Conservation (phyloP, 345 rosid genomes). For the Chamaenerion angustifolium region DNA sequence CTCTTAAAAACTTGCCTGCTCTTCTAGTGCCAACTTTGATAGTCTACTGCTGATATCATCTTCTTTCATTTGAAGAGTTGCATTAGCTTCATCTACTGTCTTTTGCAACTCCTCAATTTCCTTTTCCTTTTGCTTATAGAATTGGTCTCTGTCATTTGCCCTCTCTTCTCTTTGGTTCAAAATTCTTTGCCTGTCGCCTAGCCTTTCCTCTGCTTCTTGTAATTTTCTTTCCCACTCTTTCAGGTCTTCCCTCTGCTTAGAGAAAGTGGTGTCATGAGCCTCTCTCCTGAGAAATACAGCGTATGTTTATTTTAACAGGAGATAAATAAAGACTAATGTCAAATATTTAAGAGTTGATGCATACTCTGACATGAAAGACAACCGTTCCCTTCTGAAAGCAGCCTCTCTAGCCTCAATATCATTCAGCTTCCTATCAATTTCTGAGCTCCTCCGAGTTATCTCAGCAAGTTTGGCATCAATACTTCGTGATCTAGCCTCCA, state of each 20-base stretch:
- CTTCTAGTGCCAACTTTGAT: constrained; percentile 36
- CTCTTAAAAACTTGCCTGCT: constrained; percentile 36
- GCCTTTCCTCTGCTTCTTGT: constrained; percentile 83
- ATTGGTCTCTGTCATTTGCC: constrained; percentile 63
- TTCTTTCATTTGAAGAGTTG: constrained; percentile 47
- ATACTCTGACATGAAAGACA: constrained; percentile 71
- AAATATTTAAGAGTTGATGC: constrained; percentile 10
- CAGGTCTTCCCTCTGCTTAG: constrained; percentile 89
- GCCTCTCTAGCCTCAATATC: constrained; percentile 70
- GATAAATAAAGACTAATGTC: background rate
- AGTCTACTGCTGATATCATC: constrained; percentile 55
- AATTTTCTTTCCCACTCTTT: constrained; percentile 84
- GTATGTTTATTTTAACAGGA: constrained; percentile 2
- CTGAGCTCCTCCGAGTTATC: constrained; percentile 74
- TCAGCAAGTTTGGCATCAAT: constrained; percentile 93
- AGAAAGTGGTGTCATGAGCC: constrained; percentile 42
- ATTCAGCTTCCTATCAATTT: constrained; percentile 55
- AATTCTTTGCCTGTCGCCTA: constrained; percentile 42
- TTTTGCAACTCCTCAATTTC: constrained; percentile 64
- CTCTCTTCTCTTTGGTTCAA: constrained; percentile 87
- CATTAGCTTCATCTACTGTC: constrained; percentile 54
- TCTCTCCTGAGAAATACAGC: constrained; percentile 43
- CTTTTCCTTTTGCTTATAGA: constrained; percentile 62
- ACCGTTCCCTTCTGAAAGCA: constrained; percentile 52
- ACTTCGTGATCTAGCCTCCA: constrained; percentile 66